A percentile compares a stretch with the other conserved stretches of the same genome.
Evolutionary conservation across 2,329 filamentous ascomycete species (phyloP).

Genomic region (Talaromyces piceae): DNA sequence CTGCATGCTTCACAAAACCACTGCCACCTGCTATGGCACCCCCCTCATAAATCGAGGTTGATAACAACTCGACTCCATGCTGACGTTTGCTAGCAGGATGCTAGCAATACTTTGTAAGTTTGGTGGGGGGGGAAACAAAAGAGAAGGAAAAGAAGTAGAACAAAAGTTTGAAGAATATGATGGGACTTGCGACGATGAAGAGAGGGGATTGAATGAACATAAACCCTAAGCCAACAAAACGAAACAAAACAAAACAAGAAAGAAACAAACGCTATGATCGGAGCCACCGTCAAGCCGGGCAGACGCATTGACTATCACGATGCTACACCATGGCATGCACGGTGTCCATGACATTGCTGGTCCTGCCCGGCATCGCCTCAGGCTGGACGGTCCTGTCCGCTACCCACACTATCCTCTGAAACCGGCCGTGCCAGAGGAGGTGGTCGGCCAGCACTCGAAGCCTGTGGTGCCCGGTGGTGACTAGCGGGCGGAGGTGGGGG

Average conservation of each 20-base stretch:
- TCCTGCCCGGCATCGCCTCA: conserved; percentile 16
- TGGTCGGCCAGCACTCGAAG: conserved; percentile 1
- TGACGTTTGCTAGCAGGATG: neutral
- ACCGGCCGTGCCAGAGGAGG: conserved; percentile 5
- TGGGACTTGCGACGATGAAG: neutral
- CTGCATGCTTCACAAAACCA: neutral
- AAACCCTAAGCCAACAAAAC: neutral
- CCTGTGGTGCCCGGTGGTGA: conserved; percentile 17
- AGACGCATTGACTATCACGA: neutral
- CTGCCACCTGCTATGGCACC: neutral
- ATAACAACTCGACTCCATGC: neutral
- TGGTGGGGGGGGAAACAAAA: conserved; percentile 1
- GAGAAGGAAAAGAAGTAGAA: neutral
- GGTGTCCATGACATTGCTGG: neutral
- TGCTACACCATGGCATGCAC: too few species aligned
- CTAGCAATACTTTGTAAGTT: neutral
- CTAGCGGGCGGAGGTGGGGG: conserved; percentile 53
- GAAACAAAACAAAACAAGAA: neutral
- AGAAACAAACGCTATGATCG: conserved; percentile 3
- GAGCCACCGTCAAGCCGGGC: neutral
- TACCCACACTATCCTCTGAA: conserved; percentile 4
- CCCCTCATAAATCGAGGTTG: too few species aligned
- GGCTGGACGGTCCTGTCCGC: conserved; percentile 21
- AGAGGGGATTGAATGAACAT: neutral
- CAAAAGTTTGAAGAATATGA: neutral